Conservation (phyloP, 2,329 filamentous ascomycete genomes). For the Arthrinium phaeospermum region DNA sequence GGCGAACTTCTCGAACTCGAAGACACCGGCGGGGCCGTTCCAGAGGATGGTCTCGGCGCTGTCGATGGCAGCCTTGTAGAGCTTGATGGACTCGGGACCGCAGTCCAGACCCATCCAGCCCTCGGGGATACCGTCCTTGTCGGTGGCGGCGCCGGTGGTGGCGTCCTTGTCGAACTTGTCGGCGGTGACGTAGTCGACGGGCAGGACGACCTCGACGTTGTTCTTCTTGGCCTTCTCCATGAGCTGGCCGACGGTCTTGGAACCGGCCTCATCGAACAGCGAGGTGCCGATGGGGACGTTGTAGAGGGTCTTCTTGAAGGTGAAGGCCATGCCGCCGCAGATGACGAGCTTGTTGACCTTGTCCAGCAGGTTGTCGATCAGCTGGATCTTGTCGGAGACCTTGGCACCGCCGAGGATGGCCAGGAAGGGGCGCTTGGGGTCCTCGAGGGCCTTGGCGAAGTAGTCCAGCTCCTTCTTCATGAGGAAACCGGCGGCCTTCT, state of each 20-base stretch:
- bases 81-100: slow-evolving; percentile 84
- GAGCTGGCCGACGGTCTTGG: slow-evolving; percentile 87
- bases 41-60: slow-evolving; percentile 96
- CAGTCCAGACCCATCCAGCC: slow-evolving; percentile 99
- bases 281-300: slow-evolving; percentile 86
- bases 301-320: slow-evolving; percentile 99
- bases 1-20: slow-evolving; percentile 95
- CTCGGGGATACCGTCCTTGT: slow-evolving; percentile 88
- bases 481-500: slow-evolving; percentile 97
- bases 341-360: slow-evolving; percentile 98
- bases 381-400: slow-evolving; percentile 99
- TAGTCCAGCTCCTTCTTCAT: slow-evolving; percentile 99
- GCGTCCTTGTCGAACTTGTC: slow-evolving; percentile 94
- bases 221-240: slow-evolving; percentile 97
- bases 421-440: slow-evolving; percentile 92
- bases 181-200: slow-evolving; percentile 93
- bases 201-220: slow-evolving; percentile 92
- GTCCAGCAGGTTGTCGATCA: slow-evolving; percentile 97
- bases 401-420: slow-evolving; percentile 98
- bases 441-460: slow-evolving; percentile 96
- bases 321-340: slow-evolving; percentile 98
- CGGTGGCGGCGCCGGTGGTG: slow-evolving; percentile 79
- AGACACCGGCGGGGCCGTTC: slow-evolving; percentile 98
- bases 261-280: slow-evolving; percentile 91
- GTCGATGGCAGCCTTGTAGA: slow-evolving; percentile 86